These are phyloP conservation scores for Stemphylium beticola DNA, from an alignment of 2,329 filamentous ascomycete genomes.

Conservation along the genomic window DNA sequence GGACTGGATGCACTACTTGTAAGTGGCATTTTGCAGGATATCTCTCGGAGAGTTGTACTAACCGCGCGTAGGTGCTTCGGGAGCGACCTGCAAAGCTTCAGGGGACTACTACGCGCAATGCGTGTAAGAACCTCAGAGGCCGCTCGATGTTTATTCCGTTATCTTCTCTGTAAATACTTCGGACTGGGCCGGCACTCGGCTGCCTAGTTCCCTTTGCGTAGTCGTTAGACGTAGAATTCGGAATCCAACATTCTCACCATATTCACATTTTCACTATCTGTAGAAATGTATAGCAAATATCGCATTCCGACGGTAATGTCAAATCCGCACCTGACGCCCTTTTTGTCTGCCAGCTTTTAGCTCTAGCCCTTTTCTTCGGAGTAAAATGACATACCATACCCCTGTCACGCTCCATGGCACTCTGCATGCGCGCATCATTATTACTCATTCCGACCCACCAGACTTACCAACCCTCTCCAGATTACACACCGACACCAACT, in stretches of 20 bases:
- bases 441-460: too few relatives aligned
- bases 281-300: too few relatives aligned
- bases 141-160: neutral
- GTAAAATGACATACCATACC: too few relatives aligned
- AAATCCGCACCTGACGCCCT: neutral
- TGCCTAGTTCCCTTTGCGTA: neutral
- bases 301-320: neutral
- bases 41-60: neutral
- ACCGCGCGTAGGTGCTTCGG: constrained; percentile 7
- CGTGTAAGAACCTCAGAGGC: neutral
- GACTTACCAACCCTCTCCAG: too few relatives aligned
- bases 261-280: too few relatives aligned
- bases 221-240: constrained; percentile 4
- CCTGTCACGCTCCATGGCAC: too few relatives aligned
- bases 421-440: too few relatives aligned
- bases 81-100: constrained; percentile 5
- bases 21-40: neutral
- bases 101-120: constrained; percentile 12
- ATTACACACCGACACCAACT: too few relatives aligned
- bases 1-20: constrained; percentile 11
- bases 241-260: neutral
- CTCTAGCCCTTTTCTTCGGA: too few relatives aligned
- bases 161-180: neutral
- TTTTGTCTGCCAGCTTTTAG: too few relatives aligned
- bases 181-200: neutral